Conservation (phyloP, 2,329 filamentous ascomycete genomes). For the Nigrograna mackinnonii region DNA sequence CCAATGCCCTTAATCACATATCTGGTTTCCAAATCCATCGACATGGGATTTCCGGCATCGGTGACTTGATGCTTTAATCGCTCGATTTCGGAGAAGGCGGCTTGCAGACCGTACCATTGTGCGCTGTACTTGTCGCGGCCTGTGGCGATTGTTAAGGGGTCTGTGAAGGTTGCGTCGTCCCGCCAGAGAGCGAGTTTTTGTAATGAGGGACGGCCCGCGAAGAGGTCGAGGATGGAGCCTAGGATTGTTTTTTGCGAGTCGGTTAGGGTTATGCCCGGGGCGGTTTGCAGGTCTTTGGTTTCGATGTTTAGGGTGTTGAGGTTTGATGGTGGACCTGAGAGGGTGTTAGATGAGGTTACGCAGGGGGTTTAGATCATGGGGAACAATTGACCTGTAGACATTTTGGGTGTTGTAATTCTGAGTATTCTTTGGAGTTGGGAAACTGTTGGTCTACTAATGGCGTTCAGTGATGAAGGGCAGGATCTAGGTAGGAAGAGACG, state of each 20-base stretch:
- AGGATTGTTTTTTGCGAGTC: constrained; percentile 58
- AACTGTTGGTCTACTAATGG: constrained; percentile 19
- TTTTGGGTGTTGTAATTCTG: constrained; percentile 22
- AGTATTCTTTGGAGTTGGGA: constrained; percentile 15
- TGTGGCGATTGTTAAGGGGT: constrained; percentile 61
- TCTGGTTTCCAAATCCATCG: constrained; percentile 56
- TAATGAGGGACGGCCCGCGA: constrained; percentile 62
- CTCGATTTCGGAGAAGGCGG: constrained; percentile 62
- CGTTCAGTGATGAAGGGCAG: constrained; percentile 6
- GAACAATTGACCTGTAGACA: constrained; percentile 29
- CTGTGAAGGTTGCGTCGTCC: constrained; percentile 60
- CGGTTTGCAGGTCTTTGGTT: constrained; percentile 58
- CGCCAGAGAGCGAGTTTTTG: constrained; percentile 64
- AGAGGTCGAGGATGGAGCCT: constrained; percentile 64
- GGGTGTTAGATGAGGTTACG: too few species aligned
- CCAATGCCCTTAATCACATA: constrained; percentile 59
- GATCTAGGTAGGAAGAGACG: constrained; percentile 9
- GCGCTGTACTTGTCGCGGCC: constrained; percentile 58
- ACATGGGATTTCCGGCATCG: constrained; percentile 62
- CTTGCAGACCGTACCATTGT: constrained; percentile 63
- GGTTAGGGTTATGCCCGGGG: constrained; percentile 55
- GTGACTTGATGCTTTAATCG: constrained; percentile 59
- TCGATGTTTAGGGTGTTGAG: constrained; percentile 49
- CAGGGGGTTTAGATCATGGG: too few species aligned
- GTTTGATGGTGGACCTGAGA: not conserved